Evolutionary conservation across 495 filamentous ascomycete genomes (phyloP), one percentile per base, ranked within the genome.

Genomic region (Haplographium delicatum): DNA sequence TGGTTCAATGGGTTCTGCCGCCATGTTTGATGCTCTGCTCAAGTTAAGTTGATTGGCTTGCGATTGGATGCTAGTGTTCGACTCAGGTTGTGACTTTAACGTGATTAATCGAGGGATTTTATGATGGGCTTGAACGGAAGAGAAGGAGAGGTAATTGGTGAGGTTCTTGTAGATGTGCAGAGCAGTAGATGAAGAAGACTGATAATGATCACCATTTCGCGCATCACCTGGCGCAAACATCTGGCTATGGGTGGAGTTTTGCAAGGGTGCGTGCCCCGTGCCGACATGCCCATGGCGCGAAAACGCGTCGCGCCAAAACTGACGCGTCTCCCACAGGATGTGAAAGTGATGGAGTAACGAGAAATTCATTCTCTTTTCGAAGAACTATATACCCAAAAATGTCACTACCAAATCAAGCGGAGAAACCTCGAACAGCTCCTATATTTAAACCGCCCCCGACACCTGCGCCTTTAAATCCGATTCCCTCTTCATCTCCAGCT

Each of bases 401-500:
- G 51, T 53, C 44, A 40, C 50, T 53, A 30, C 43, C 50, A 48
- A 47, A 54, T 28, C 50, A 54, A 45, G 15, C 23, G 16, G 59
- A 52, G 50, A 57, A 59, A 33, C 41, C 37, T 44, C 57, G 43
- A 38, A 53, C 54, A 5, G 62, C 61, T 38, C 34, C 56, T 26
- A 33, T 61, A 18, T 65, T 60, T 49, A 45, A 57, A 26, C 28
- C 39, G 1, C 44, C 55, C 26, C 46, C 54, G 37, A 68, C 58
- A 40, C 54, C 64, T 27, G 63, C 67, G 38, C 57, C 58, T 48
- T 42, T 56, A 19, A 58, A 62, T 26, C 56, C 56, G 26, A 84
- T 93, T 37, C 86, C 86, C 7, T 96, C 90, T 2, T 95, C 90
- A 1, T 95, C 90, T 9, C 89, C 89, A 40, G 90, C 81, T 26